Evolutionary conservation across 441 rosid species (phyloP), one percentile per base, ranked within the genome.

Genomic region (Populus hybrid): DNA sequence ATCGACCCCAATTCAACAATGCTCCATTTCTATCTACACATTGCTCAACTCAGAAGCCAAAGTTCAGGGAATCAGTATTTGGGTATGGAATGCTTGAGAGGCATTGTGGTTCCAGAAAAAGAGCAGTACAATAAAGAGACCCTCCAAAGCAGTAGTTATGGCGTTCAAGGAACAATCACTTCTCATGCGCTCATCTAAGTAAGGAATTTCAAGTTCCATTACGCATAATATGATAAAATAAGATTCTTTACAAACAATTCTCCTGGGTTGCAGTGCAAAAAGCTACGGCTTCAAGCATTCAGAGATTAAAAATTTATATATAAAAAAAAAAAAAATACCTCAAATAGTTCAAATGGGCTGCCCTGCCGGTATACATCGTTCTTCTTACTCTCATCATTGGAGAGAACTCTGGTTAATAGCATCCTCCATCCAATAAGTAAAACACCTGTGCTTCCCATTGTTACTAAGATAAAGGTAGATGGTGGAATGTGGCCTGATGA

Each of bases 311-410:
- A 65, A 6, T 6, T 26, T 28, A 70, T 75, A 30, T 28, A 70
- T 75, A 30, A 72, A 80, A 74, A 68, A 74, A 34, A 14, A 32
- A 38, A 67, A 1, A 76, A 61, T 78, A 93, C 99, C 98, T 93
- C 98, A 80, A 95, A 91, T 70, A 95, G 86, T 83, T 95, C 98
- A 77, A 95, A 93, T 35, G 98, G 94, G 70, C 84, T 95, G 65
- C 98, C 98, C 3, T 69, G 89, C 40, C 90, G 86, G 82, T 93
- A 93, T 14, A 82, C 82, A 76, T 92, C 98, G 78, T 89, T 82
- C 84, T 90, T 91, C 87, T 89, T 91, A 82, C 83, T 88, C 24
- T 66, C 16, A 28, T 24, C 69, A 66, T 24, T 66, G 30, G 69
- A 66, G 30, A 66, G 32, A 23, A 66, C 30, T 10, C 32, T 66